These are phyloP conservation scores for Citrullus colocynthis DNA, from an alignment of 306 rosid species.

Conservation along the genomic window DNA sequence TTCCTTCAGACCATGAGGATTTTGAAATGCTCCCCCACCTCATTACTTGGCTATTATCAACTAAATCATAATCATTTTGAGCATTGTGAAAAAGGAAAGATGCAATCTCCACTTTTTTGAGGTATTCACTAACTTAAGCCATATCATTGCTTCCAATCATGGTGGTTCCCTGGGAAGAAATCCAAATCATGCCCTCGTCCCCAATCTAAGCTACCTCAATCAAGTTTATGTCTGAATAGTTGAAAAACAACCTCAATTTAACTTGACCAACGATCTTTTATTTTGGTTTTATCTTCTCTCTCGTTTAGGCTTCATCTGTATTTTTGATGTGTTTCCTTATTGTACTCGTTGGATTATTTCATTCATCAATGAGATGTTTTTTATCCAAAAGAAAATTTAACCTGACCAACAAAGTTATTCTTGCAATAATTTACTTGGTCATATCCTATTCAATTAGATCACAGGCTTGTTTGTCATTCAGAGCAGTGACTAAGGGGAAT, in stretches of 20 bases:
- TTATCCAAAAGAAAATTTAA: neutral
- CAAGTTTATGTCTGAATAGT: neutral
- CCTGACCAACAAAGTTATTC: neutral
- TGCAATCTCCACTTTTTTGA: neutral
- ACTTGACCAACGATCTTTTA: neutral
- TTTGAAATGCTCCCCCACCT: neutral
- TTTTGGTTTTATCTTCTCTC: no score
- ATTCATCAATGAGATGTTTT: no score
- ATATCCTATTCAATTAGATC: neutral
- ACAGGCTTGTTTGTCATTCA: neutral
- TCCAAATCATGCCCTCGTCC: neutral
- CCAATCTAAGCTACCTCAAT: neutral
- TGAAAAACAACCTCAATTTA: neutral
- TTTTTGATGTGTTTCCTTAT: no score
- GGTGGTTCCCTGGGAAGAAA: neutral
- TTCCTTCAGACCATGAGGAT: neutral
- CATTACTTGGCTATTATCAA: neutral
- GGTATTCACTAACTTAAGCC: neutral
- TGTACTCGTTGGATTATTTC: no score
- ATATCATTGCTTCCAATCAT: neutral
- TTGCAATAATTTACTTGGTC: neutral
- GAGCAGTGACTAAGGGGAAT: neutral
- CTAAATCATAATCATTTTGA: neutral
- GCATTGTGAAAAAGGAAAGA: neutral
- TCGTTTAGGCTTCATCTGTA: no score